Evolutionary conservation across 116 monocot genomes (phyloP).

Genomic region (Thalassia testudinum): DNA sequence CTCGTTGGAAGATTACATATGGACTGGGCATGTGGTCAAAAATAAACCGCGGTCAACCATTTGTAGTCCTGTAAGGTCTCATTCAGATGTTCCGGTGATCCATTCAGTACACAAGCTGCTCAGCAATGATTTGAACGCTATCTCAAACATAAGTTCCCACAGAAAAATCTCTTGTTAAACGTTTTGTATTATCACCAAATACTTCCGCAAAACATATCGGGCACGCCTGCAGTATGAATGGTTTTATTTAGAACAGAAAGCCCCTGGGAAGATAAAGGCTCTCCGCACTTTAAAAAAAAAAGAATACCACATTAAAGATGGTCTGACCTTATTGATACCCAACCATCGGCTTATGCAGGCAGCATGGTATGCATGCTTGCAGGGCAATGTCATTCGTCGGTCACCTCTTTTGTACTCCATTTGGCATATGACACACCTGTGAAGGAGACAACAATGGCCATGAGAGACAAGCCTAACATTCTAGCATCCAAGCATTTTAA

Average conservation of each 20-base stretch:
- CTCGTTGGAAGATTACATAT: too few relatives aligned
- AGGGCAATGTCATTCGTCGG: conserved; percentile 51
- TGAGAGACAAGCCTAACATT: too few relatives aligned
- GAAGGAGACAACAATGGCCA: too few relatives aligned
- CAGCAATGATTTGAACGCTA: too few relatives aligned
- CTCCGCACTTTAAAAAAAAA: background rate
- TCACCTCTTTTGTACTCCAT: conserved; percentile 79
- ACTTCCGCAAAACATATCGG: conserved; percentile 20
- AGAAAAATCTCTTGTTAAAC: too few relatives aligned
- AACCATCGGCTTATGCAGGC: conserved; percentile 48
- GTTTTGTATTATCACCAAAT: conserved; percentile 4
- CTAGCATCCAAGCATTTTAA: too few relatives aligned
- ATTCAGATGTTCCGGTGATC: too few relatives aligned
- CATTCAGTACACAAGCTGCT: too few relatives aligned
- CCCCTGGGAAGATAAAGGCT: background rate
- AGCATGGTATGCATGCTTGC: conserved; percentile 63
- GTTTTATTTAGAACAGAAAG: background rate
- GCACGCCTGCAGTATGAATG: conserved; percentile 8
- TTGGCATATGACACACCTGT: conserved; percentile 85
- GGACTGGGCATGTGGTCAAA: too few relatives aligned
- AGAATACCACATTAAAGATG: background rate
- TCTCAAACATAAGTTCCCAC: too few relatives aligned
- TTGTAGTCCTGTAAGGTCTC: too few relatives aligned
- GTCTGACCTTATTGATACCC: conserved; percentile 69
- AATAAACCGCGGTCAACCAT: too few relatives aligned